phyloP scores from a whole-genome alignment of 192 early-diverging fungal species.

The Gryganskiella cystojenkinii region DNA sequence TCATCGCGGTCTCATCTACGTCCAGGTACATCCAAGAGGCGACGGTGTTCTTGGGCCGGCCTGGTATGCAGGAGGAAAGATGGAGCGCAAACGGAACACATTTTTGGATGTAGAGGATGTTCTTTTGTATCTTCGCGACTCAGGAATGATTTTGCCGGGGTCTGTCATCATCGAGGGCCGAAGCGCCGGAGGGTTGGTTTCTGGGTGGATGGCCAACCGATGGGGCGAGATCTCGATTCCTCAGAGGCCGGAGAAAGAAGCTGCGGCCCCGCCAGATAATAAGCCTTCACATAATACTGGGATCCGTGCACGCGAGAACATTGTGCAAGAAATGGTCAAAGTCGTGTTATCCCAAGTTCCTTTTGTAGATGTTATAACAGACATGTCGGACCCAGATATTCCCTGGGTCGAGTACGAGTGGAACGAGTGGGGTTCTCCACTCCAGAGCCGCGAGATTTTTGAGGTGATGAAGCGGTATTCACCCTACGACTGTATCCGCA shows the following conservation, averaged over 20 bases:
- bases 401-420: slow-evolving; percentile 52
- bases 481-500: slow-evolving; percentile 44
- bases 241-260: too few species aligned
- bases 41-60: slow-evolving; percentile 32
- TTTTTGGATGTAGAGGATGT: slow-evolving; percentile 47
- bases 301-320: slow-evolving; percentile 2
- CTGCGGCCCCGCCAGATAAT: neutral
- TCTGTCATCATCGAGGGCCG: slow-evolving; percentile 24
- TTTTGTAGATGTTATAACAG: slow-evolving; percentile 48
- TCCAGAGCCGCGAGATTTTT: slow-evolving; percentile 34
- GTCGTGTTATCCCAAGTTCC: slow-evolving; percentile 45
- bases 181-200: slow-evolving; percentile 38
- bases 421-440: slow-evolving; percentile 49
- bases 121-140: slow-evolving; percentile 21
- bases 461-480: slow-evolving; percentile 47
- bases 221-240: slow-evolving; percentile 34
- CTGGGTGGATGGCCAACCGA: slow-evolving; percentile 46
- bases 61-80: slow-evolving; percentile 31
- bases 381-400: slow-evolving; percentile 35
- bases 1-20: slow-evolving; percentile 26
- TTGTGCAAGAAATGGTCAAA: slow-evolving; percentile 48
- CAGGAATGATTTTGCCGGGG: slow-evolving; percentile 24
- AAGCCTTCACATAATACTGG: neutral
- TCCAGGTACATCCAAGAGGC: slow-evolving; percentile 35
- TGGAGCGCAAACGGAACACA: slow-evolving; percentile 29